A percentile compares a stretch with the other conserved stretches of the same genome.
These are phyloP conservation scores for Leccinum variabile DNA, from an alignment of 1,284 basidiomycete genomes.

Conservation along the genomic window DNA sequence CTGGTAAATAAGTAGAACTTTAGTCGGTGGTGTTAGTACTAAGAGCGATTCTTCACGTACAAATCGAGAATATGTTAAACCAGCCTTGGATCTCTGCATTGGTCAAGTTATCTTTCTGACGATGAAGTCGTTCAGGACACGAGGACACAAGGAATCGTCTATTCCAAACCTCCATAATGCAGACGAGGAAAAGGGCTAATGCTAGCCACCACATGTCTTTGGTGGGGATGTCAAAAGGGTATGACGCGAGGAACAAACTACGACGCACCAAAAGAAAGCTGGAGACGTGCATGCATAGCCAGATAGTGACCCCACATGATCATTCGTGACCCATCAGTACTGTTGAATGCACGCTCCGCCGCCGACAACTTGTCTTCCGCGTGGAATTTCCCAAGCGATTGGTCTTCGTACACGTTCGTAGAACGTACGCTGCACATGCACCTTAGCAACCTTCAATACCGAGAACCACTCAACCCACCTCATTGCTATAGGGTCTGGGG, in stretches of 20 bases:
- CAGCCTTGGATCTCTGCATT: slow-evolving; percentile 53
- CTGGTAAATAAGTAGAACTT: slow-evolving; percentile 36
- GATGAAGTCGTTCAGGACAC: slow-evolving; percentile 7
- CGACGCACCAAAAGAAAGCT: slow-evolving; percentile 79
- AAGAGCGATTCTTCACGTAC: slow-evolving; percentile 42
- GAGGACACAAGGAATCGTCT: not conserved
- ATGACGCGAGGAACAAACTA: not conserved
- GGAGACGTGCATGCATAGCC: slow-evolving; percentile 77
- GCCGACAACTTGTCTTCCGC: slow-evolving; percentile 48
- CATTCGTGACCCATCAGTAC: slow-evolving; percentile 46
- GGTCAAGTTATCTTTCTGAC: slow-evolving; percentile 57
- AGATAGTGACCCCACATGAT: slow-evolving; percentile 77
- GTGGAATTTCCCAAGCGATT: slow-evolving; percentile 75
- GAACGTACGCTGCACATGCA: slow-evolving; percentile 69
- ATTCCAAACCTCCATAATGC: slow-evolving; percentile 77
- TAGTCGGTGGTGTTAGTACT: not conserved
- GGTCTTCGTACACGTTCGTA: slow-evolving; percentile 98
- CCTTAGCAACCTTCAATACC: not conserved
- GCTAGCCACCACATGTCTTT: slow-evolving; percentile 90
- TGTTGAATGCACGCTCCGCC: slow-evolving; percentile 49
- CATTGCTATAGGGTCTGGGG: slow-evolving; percentile 68
- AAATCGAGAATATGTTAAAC: slow-evolving; percentile 79
- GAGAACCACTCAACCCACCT: slow-evolving; percentile 43
- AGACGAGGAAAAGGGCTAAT: slow-evolving; percentile 76
- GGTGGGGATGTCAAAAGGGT: slow-evolving; percentile 7